phyloP scores from a whole-genome alignment of 2,329 filamentous ascomycete species.

The Aureobasidium uvarum region DNA sequence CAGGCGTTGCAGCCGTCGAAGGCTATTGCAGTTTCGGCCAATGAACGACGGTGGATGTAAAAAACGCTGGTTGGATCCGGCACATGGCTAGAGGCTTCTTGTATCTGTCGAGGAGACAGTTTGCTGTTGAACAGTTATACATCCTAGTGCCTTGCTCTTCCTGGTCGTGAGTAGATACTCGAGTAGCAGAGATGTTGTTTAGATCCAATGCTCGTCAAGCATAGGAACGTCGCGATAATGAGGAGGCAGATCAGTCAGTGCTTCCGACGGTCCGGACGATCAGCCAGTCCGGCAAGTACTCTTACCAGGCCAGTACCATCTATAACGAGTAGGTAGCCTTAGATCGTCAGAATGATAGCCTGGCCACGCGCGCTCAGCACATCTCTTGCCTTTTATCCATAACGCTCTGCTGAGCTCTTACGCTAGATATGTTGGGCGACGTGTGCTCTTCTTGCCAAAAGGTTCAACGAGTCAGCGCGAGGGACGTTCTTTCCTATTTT shows the following conservation, averaged over 20 bases:
- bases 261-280: background rate
- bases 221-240: background rate
- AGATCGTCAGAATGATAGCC: background rate
- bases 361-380: background rate
- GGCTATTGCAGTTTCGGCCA: background rate
- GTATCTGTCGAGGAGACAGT: background rate
- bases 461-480: background rate
- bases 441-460: background rate
- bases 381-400: background rate
- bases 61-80: background rate
- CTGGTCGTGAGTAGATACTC: background rate
- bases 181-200: background rate
- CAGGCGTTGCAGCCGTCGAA: conserved; percentile 8
- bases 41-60: background rate
- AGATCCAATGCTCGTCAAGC: background rate
- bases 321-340: background rate
- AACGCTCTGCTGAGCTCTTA: background rate
- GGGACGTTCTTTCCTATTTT: background rate
- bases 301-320: background rate
- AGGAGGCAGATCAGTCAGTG: conserved; percentile 1
- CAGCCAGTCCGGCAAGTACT: background rate
- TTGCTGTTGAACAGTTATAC: background rate
- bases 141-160: background rate
- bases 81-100: background rate
- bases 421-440: background rate